phyloP scores from a whole-genome alignment of 768 basidiomycete species.

The Epithele typhae region DNA sequence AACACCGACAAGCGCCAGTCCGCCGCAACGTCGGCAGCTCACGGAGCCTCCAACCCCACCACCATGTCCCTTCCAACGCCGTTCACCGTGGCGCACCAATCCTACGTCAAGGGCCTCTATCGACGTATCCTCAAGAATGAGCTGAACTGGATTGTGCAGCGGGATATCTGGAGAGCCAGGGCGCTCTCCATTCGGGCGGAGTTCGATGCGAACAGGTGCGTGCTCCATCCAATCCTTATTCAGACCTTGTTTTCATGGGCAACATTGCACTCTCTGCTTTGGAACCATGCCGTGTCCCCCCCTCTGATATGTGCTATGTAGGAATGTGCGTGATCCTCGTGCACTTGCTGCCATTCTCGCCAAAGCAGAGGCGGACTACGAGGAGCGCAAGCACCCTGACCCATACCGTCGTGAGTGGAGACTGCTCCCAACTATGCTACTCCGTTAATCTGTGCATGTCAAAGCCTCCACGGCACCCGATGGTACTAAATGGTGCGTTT shows the following conservation, averaged over 20 bases:
- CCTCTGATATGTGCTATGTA: conserved; percentile 25
- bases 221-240: conserved; percentile 9
- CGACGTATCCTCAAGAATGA: conserved; percentile 81
- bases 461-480: conserved; percentile 79
- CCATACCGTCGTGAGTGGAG: conserved; percentile 83
- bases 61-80: conserved; percentile 33
- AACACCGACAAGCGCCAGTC: conserved; percentile 5
- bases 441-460: conserved; percentile 3
- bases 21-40: background rate
- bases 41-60: conserved; percentile 12
- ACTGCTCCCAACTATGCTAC: background rate
- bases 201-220: conserved; percentile 89
- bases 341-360: conserved; percentile 73
- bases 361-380: conserved; percentile 74
- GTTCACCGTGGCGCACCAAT: conserved; percentile 72
- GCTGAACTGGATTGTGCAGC: conserved; percentile 84
- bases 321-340: conserved; percentile 82
- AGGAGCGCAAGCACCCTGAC: conserved; percentile 74
- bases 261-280: background rate
- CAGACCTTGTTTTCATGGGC: too few species aligned
- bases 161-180: conserved; percentile 82
- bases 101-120: conserved; percentile 91
- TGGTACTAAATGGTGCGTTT: conserved; percentile 93
- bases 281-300: background rate
- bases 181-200: conserved; percentile 86